Conservation (phyloP, 1,139 yeast species). For the Candida dubliniensis region DNA sequence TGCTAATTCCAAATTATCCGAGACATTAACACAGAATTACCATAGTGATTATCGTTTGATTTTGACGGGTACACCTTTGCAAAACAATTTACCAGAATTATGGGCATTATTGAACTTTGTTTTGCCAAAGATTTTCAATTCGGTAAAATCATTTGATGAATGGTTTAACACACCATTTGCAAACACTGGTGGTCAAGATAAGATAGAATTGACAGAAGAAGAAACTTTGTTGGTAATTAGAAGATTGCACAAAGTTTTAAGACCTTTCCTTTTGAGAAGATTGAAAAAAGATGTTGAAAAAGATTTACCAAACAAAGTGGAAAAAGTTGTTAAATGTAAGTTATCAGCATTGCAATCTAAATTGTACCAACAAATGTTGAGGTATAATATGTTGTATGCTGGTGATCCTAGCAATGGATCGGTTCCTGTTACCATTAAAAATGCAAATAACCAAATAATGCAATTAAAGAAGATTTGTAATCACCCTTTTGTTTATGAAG, state of each 20-base stretch:
- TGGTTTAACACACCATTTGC: constrained; percentile 89
- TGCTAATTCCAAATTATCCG: constrained; percentile 70
- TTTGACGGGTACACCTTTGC: constrained; percentile 86
- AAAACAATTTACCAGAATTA: constrained; percentile 79
- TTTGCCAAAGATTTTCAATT: constrained; percentile 76
- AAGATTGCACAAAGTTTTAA: constrained; percentile 91
- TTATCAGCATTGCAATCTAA: constrained; percentile 84
- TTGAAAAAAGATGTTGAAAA: constrained; percentile 96
- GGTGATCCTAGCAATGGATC: constrained; percentile 49
- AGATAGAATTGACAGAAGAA: constrained; percentile 82
- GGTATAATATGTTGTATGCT: constrained; percentile 63
- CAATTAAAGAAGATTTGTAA: constrained; percentile 94
- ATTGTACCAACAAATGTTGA: constrained; percentile 77
- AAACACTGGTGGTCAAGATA: constrained; percentile 78
- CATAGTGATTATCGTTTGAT: constrained; percentile 76
- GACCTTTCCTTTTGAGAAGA: constrained; percentile 93
- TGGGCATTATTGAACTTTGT: constrained; percentile 83
- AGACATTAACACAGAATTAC: constrained; percentile 68
- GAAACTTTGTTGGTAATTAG: constrained; percentile 90
- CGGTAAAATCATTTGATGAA: constrained; percentile 83
- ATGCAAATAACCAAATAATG: constrained; percentile 90
- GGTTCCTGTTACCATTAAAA: constrained; percentile 65
- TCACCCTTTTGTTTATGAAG: constrained; percentile 96
- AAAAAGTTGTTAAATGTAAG: constrained; percentile 91
- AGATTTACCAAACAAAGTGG: constrained; percentile 93